phyloP scores from a whole-genome alignment of 208 protist species.

The Entamoeba histolytica region DNA sequence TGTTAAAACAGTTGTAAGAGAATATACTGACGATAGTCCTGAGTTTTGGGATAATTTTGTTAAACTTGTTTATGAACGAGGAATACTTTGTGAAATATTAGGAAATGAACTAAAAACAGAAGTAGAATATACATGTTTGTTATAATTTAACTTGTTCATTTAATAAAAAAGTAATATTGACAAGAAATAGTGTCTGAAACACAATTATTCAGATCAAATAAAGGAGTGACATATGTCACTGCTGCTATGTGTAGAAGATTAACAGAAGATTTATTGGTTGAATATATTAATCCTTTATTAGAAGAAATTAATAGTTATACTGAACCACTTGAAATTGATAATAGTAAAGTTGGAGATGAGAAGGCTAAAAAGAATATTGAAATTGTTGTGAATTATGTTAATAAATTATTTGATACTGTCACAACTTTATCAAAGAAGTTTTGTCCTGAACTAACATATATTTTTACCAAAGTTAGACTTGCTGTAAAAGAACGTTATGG shows the following conservation, averaged over 20 bases:
- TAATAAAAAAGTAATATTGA: not conserved
- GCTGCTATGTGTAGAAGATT: not conserved
- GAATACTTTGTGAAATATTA: not conserved
- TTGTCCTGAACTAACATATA: not conserved
- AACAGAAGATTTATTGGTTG: not conserved
- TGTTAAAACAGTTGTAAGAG: not conserved
- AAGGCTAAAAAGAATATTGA: not conserved
- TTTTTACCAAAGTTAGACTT: not conserved
- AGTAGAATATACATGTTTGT: not conserved
- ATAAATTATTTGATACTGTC: not conserved
- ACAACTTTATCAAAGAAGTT: not conserved
- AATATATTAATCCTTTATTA: not conserved
- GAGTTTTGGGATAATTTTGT: not conserved
- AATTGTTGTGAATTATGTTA: not conserved
- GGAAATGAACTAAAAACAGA: not conserved
- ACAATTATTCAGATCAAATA: not conserved
- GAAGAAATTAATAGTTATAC: not conserved
- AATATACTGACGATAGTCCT: not conserved
- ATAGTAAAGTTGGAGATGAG: not conserved
- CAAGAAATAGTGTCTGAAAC: not conserved
- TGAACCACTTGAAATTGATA: not conserved
- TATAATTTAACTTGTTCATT: not conserved
- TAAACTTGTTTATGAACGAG: not conserved
- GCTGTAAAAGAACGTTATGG: not conserved
- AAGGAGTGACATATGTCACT: not conserved